Evolutionary conservation across 768 basidiomycete species (phyloP).

Genomic region (Mycena sanguinolenta): DNA sequence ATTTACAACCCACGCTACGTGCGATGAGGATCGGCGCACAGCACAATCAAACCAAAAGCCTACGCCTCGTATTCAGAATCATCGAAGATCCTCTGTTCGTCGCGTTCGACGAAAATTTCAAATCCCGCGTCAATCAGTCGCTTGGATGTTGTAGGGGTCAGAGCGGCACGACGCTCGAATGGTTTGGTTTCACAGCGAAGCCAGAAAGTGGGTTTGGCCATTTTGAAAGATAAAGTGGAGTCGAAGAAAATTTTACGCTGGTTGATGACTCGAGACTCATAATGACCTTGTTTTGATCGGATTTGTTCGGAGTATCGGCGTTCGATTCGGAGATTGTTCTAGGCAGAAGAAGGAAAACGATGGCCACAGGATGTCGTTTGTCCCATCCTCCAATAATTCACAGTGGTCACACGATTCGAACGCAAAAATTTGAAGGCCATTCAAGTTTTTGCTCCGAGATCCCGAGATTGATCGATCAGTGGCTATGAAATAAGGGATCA

Average conservation of each 20-base stretch:
- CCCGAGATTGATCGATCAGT: slow-evolving; percentile 10
- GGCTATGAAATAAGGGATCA: slow-evolving; percentile 17
- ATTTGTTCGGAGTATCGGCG: not conserved
- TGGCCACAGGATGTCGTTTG: too few relatives aligned
- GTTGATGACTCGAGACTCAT: slow-evolving; percentile 17
- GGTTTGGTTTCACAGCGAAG: slow-evolving; percentile 97
- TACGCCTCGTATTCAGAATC: slow-evolving; percentile 94
- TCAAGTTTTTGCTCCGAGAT: not conserved
- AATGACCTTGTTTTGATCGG: slow-evolving; percentile 3
- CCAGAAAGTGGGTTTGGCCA: slow-evolving; percentile 80
- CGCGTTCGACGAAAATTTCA: slow-evolving; percentile 91
- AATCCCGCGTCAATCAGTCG: slow-evolving; percentile 91
- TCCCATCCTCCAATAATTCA: too few relatives aligned
- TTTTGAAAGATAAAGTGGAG: slow-evolving; percentile 42
- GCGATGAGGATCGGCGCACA: slow-evolving; percentile 13
- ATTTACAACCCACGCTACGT: slow-evolving; percentile 87
- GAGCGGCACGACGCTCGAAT: slow-evolving; percentile 92
- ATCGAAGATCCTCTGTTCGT: slow-evolving; percentile 94
- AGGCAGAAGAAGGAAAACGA: too few relatives aligned
- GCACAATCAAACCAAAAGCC: slow-evolving; percentile 48
- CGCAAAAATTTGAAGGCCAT: too few relatives aligned
- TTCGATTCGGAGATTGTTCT: too few relatives aligned
- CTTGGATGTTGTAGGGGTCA: slow-evolving; percentile 93
- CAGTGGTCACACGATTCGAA: too few relatives aligned
- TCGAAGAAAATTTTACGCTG: slow-evolving; percentile 9